Conservation (phyloP, 371 early-diverging fungal genomes). For the Mortierella sp. region DNA sequence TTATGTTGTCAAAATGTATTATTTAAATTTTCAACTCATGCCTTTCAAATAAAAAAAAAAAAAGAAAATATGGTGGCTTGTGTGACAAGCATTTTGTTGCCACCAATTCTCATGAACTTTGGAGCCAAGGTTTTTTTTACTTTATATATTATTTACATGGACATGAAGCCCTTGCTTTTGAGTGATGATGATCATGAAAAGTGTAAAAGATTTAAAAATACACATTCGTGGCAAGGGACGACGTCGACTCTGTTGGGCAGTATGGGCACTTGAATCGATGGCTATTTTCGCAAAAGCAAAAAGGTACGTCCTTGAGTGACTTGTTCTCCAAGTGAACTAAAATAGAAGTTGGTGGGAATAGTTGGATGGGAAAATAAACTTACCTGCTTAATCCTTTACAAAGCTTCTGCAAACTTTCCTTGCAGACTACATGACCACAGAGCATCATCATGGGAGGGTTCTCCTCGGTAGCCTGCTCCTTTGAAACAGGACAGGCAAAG, state of each 20-base stretch:
- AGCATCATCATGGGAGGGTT: slow-evolving; percentile 99
- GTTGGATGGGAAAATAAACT: not conserved
- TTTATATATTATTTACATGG: not conserved
- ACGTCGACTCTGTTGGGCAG: slow-evolving; percentile 90
- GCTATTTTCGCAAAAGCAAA: slow-evolving; percentile 32
- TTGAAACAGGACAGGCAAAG: slow-evolving; percentile 98
- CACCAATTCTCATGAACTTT: not conserved
- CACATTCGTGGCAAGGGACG: slow-evolving; percentile 81
- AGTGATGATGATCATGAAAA: not conserved
- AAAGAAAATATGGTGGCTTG: slow-evolving; percentile 16
- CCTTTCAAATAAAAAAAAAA: slow-evolving; percentile 1
- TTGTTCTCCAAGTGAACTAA: not conserved
- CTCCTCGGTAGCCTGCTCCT: slow-evolving; percentile 91
- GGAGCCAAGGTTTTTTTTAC: too few species aligned
- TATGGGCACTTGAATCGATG: slow-evolving; percentile 96
- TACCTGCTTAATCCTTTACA: slow-evolving; percentile 50
- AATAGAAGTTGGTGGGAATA: not conserved
- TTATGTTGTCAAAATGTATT: not conserved
- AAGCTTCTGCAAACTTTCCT: slow-evolving; percentile 89
- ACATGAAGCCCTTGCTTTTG: not conserved
- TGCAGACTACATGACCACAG: slow-evolving; percentile 97
- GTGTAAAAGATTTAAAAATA: slow-evolving; percentile 72
- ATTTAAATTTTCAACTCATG: not conserved
- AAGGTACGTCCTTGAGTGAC: not conserved
- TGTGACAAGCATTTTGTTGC: slow-evolving; percentile 5